These are phyloP conservation scores for Arabidopsis lyrata DNA, from an alignment of 441 rosid species.

Conservation along the genomic window DNA sequence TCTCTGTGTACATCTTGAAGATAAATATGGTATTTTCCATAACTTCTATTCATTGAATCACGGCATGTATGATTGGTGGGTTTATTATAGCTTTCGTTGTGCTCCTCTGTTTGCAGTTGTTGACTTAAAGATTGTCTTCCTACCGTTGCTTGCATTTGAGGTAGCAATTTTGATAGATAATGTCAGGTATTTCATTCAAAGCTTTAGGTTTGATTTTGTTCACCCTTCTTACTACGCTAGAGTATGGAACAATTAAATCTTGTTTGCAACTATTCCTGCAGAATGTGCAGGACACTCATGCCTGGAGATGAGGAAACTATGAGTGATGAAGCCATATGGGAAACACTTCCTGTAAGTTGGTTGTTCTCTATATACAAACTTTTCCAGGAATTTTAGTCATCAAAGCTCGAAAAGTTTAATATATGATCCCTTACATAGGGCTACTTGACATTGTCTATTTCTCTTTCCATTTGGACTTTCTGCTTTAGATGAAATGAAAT, in stretches of 20 bases:
- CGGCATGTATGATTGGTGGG: not conserved
- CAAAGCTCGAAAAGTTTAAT: not conserved
- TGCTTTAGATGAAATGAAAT: not conserved
- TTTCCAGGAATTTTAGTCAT: not conserved
- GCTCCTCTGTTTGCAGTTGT: conserved; percentile 54
- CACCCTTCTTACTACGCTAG: conserved; percentile 13
- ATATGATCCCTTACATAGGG: not conserved
- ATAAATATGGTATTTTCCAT: conserved; percentile 50
- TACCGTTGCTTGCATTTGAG: conserved; percentile 68
- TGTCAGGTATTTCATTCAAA: conserved; percentile 56
- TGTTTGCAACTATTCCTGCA: conserved; percentile 40
- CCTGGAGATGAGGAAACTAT: conserved; percentile 97
- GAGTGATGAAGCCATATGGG: conserved; percentile 82
- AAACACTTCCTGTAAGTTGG: conserved; percentile 73
- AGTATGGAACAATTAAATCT: not conserved
- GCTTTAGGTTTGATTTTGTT: conserved; percentile 29
- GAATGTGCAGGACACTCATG: conserved; percentile 95
- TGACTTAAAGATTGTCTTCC: conserved; percentile 63
- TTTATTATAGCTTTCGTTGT: conserved; percentile 24
- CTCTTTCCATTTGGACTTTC: not conserved
- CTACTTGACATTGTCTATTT: not conserved
- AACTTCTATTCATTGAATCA: not conserved
- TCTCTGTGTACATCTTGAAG: conserved; percentile 65
- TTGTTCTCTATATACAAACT: conserved; percentile 28
- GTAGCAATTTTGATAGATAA: conserved; percentile 67